These are phyloP conservation scores for Sclerotinia glacialis DNA, from an alignment of 2,329 filamentous ascomycete genomes.

Conservation along the genomic window DNA sequence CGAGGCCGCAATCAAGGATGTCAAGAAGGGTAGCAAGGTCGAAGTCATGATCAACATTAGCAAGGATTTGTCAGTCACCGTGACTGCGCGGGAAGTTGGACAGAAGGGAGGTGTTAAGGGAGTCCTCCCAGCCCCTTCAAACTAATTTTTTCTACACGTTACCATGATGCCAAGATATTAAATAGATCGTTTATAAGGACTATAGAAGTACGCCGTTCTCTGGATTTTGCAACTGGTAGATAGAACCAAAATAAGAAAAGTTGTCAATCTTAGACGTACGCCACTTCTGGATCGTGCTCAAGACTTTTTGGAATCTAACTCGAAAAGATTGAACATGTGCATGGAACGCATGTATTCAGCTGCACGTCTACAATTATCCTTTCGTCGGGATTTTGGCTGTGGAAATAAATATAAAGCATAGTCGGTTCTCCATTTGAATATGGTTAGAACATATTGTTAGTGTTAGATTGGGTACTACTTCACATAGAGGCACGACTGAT, in stretches of 20 bases:
- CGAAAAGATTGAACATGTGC: background rate
- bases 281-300: background rate
- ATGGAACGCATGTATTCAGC: background rate
- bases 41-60: constrained; percentile 90
- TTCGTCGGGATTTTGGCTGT: background rate
- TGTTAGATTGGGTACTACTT: background rate
- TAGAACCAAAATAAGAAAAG: constrained; percentile 4
- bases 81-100: constrained; percentile 82
- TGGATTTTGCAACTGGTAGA: constrained; percentile 6
- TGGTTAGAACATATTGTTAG: background rate
- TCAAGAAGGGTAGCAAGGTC: constrained; percentile 86
- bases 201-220: constrained; percentile 13
- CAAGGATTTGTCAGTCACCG: constrained; percentile 73
- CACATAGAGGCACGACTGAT: no score
- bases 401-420: background rate
- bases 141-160: constrained; percentile 34
- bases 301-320: background rate
- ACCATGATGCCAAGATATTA: constrained; percentile 8
- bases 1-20: constrained; percentile 77
- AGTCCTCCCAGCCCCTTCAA: constrained; percentile 32
- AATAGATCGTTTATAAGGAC: constrained; percentile 10
- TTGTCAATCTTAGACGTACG: background rate
- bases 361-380: background rate
- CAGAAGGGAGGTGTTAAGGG: constrained; percentile 40
- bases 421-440: no score